Percentiles rank a stretch among this genome's conserved stretches.
Conservation (phyloP, 805 yeast species). For the Candida silvatica region DNA sequence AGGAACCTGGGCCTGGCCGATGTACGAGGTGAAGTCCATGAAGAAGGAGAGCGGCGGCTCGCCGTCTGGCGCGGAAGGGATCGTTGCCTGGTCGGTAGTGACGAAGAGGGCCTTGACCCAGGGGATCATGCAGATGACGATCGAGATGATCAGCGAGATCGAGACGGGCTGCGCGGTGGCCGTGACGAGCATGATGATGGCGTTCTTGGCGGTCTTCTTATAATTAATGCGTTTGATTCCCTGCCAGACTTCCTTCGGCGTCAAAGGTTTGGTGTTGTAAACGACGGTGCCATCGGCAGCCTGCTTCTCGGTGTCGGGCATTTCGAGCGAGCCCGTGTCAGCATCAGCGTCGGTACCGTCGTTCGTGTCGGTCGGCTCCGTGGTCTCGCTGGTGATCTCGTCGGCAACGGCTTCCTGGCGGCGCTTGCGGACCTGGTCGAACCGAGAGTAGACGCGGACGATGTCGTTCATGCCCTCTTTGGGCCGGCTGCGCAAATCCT, state of each 20-base stretch:
- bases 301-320: background rate
- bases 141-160: constrained; percentile 53
- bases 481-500: constrained; percentile 18
- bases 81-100: constrained; percentile 32
- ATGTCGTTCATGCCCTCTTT: constrained; percentile 33
- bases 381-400: background rate
- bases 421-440: constrained; percentile 20
- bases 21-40: constrained; percentile 71
- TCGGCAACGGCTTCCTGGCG: background rate
- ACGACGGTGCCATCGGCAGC: background rate
- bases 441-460: constrained; percentile 44
- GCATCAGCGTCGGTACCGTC: too few species aligned
- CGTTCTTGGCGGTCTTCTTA: constrained; percentile 1
- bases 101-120: constrained; percentile 72
- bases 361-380: background rate
- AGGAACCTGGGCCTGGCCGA: constrained; percentile 87
- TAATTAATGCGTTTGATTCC: background rate
- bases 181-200: background rate
- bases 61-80: constrained; percentile 76
- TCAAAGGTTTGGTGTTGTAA: background rate
- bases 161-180: constrained; percentile 51
- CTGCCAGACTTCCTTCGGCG: background rate
- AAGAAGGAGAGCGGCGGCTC: constrained; percentile 77
- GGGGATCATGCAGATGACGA: constrained; percentile 75
- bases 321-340: too few species aligned